Evolutionary conservation across 2,329 filamentous ascomycete genomes (phyloP).

Genomic region (Cladosporium sp.): DNA sequence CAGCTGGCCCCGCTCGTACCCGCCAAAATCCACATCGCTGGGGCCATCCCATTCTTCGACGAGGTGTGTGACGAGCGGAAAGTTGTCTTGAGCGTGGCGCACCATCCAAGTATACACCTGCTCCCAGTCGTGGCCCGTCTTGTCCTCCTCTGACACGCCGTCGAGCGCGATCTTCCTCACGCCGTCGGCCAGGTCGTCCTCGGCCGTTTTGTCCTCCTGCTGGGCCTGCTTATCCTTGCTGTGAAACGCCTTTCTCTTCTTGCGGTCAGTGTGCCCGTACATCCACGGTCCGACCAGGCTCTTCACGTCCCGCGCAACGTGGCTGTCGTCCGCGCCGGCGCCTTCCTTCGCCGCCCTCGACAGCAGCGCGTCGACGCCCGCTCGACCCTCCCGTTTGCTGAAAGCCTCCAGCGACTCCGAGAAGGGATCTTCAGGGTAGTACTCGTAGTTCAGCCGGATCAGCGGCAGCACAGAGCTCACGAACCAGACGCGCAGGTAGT

Average conservation of each 20-base stretch:
- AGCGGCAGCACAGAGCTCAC: slow-evolving; percentile 64
- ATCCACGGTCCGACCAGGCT: slow-evolving; percentile 69
- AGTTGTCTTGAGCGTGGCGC: slow-evolving; percentile 52
- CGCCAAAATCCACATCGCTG: slow-evolving; percentile 61
- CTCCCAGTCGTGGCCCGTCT: slow-evolving; percentile 59
- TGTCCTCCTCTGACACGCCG: slow-evolving; percentile 23
- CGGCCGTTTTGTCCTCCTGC: neutral
- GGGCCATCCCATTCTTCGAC: slow-evolving; percentile 70
- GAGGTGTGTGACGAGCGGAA: slow-evolving; percentile 56
- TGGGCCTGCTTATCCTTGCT: slow-evolving; percentile 6
- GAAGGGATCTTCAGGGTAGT: slow-evolving; percentile 51
- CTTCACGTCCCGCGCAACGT: slow-evolving; percentile 58
- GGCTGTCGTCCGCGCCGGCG: slow-evolving; percentile 14
- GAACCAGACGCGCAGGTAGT: slow-evolving; percentile 60
- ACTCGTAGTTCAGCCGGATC: slow-evolving; percentile 62
- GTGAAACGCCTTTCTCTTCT: slow-evolving; percentile 29
- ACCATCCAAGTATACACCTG: slow-evolving; percentile 62
- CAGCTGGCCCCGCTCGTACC: slow-evolving; percentile 41
- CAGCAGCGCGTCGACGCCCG: slow-evolving; percentile 57
- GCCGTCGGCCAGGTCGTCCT: slow-evolving; percentile 9
- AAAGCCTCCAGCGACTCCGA: slow-evolving; percentile 61
- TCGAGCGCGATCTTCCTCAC: slow-evolving; percentile 23
- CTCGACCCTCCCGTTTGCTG: slow-evolving; percentile 52
- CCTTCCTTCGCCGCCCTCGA: slow-evolving; percentile 12
- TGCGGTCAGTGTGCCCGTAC: slow-evolving; percentile 57